A percentile compares a stretch with the other conserved stretches of the same genome.
phyloP scores from a whole-genome alignment of 768 basidiomycete genomes.

The Naganishia randhawae region DNA sequence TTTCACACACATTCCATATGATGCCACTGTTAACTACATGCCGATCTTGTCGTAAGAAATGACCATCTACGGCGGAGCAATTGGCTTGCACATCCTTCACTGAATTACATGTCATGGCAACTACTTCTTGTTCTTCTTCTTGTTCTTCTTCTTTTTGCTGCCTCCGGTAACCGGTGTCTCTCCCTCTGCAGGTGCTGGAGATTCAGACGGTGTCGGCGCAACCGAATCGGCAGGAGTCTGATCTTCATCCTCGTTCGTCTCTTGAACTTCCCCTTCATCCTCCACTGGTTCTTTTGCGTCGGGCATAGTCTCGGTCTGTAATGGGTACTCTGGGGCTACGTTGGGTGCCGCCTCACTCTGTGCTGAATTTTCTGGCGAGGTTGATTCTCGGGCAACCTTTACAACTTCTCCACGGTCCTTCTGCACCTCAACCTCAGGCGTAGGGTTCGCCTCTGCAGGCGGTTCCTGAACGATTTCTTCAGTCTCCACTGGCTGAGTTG shows the following conservation, averaged over 20 bases:
- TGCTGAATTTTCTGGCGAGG: no score
- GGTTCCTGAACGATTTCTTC: no score
- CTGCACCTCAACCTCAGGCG: neutral
- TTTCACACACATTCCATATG: neutral
- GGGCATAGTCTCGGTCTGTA: neutral
- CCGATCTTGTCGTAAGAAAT: neutral
- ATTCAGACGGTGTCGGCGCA: conserved; percentile 1
- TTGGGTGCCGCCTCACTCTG: neutral
- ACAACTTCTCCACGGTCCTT: conserved; percentile 7
- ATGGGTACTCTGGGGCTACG: no score
- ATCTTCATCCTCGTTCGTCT: neutral
- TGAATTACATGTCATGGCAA: neutral
- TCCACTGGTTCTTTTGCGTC: neutral
- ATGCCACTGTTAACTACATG: neutral
- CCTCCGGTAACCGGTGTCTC: neutral
- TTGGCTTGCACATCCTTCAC: neutral
- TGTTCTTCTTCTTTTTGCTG: conserved; percentile 18
- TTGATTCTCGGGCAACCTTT: neutral
- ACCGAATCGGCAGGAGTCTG: conserved; percentile 9
- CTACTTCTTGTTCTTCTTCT: conserved; percentile 23
- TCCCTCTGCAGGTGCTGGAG: neutral
- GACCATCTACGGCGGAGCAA: neutral
- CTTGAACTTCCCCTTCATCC: neutral
- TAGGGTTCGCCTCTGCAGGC: neutral
- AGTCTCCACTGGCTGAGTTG: neutral